A percentile compares a stretch with the other conserved stretches of the same genome.
Evolutionary conservation across 169 alveolate genomes (phyloP).

Genomic region (Cryptosporidium sp.): DNA sequence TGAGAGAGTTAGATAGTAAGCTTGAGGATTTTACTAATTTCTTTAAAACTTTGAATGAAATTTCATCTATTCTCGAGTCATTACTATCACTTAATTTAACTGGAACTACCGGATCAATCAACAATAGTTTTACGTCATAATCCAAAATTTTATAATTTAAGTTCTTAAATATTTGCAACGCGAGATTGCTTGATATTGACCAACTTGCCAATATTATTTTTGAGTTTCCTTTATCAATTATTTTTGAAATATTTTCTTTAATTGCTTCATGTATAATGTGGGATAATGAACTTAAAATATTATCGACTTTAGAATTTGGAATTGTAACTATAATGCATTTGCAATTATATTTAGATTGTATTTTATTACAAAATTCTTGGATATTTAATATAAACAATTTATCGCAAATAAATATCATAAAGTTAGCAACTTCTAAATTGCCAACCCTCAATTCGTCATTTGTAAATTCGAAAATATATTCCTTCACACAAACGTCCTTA

Average conservation of each 20-base stretch:
- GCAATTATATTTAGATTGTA: slow-evolving; percentile 6
- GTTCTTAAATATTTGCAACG: slow-evolving; percentile 8
- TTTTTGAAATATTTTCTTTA: background rate
- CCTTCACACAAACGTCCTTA: slow-evolving; percentile 1
- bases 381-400: slow-evolving; percentile 27
- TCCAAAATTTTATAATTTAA: background rate
- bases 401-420: slow-evolving; percentile 51
- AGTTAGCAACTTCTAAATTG: background rate
- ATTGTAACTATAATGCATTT: slow-evolving; percentile 23
- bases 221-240: background rate
- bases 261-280: background rate
- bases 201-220: slow-evolving; percentile 35
- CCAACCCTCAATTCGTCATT: background rate
- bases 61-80: slow-evolving; percentile 21
- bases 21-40: slow-evolving; percentile 10
- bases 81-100: background rate
- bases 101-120: slow-evolving; percentile 52
- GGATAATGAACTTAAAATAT: background rate
- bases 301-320: slow-evolving; percentile 12
- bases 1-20: background rate
- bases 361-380: slow-evolving; percentile 8
- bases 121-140: background rate
- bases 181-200: slow-evolving; percentile 45
- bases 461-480: slow-evolving; percentile 1
- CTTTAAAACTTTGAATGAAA: slow-evolving; percentile 30